These are phyloP conservation scores for Castanea sativa DNA, from an alignment of 306 rosid species.

Conservation along the genomic window DNA sequence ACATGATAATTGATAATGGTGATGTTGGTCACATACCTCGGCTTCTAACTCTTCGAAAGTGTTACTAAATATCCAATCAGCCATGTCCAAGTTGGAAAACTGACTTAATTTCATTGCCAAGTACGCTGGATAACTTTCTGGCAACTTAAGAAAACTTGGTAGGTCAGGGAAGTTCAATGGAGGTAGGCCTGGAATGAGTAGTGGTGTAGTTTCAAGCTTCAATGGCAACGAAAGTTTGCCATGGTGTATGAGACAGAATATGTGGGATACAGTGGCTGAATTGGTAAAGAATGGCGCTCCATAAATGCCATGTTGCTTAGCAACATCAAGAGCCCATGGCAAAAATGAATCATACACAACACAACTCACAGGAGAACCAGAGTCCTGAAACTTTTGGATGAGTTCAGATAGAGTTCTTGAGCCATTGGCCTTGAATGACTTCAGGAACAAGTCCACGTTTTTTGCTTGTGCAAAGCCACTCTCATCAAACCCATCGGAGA, in stretches of 20 bases:
- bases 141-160: conserved; percentile 51
- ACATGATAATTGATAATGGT: neutral
- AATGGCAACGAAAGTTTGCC: conserved; percentile 35
- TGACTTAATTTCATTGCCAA: conserved; percentile 60
- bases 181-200: conserved; percentile 48
- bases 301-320: conserved; percentile 34
- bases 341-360: conserved; percentile 47
- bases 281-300: conserved; percentile 48
- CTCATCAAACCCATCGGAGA: conserved; percentile 62
- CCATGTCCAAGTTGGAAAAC: conserved; percentile 43
- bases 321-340: conserved; percentile 56
- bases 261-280: conserved; percentile 39
- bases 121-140: conserved; percentile 56
- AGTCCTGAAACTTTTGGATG: conserved; percentile 6
- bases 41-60: conserved; percentile 52
- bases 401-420: conserved; percentile 35
- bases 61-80: conserved; percentile 54
- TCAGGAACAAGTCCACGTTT: conserved; percentile 21
- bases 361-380: conserved; percentile 31
- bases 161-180: conserved; percentile 40
- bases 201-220: conserved; percentile 27
- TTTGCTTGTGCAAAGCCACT: conserved; percentile 45
- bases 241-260: conserved; percentile 36
- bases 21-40: conserved; percentile 26
- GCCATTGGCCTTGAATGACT: conserved; percentile 37